Percentiles rank a stretch among this genome's conserved stretches.
Evolutionary conservation across 345 rosid genomes (phyloP).

Genomic region (Aquilaria malaccensis): DNA sequence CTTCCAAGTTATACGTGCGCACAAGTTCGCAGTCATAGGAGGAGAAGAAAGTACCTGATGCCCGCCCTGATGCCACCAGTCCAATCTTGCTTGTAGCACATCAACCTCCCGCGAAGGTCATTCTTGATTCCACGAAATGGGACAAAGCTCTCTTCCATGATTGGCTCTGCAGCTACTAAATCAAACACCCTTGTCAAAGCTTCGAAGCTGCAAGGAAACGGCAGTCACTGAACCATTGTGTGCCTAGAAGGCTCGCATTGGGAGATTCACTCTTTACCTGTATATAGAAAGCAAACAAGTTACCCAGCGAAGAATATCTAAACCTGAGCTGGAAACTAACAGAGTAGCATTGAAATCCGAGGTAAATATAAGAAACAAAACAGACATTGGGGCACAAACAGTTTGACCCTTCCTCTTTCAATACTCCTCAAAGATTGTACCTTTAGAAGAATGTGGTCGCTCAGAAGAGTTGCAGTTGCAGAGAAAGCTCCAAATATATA

Average conservation of each 20-base stretch:
- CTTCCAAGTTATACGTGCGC: too few relatives aligned
- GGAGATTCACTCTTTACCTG: conserved; percentile 10
- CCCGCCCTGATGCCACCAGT: conserved; percentile 74
- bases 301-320: too few relatives aligned
- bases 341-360: too few relatives aligned
- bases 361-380: not conserved
- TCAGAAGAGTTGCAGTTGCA: conserved; percentile 14
- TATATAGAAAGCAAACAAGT: conserved; percentile 1
- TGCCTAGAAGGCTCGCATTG: conserved; percentile 8
- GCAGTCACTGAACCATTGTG: conserved; percentile 3
- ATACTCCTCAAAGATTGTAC: conserved; percentile 12
- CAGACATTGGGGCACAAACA: conserved; percentile 5
- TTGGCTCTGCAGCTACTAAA: conserved; percentile 7
- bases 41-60: conserved; percentile 42
- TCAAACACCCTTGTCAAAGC: conserved; percentile 11
- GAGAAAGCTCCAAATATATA: conserved; percentile 21
- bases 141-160: conserved; percentile 84
- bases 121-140: conserved; percentile 83
- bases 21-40: not conserved
- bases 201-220: conserved; percentile 9
- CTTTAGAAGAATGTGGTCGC: conserved; percentile 24
- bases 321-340: too few relatives aligned
- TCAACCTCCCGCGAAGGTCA: conserved; percentile 67
- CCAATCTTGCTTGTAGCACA: conserved; percentile 96
- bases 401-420: conserved; percentile 12